Evolutionary conservation across 441 rosid species (phyloP), one percentile per base, ranked within the genome.

Genomic region (Hura crepitans): DNA sequence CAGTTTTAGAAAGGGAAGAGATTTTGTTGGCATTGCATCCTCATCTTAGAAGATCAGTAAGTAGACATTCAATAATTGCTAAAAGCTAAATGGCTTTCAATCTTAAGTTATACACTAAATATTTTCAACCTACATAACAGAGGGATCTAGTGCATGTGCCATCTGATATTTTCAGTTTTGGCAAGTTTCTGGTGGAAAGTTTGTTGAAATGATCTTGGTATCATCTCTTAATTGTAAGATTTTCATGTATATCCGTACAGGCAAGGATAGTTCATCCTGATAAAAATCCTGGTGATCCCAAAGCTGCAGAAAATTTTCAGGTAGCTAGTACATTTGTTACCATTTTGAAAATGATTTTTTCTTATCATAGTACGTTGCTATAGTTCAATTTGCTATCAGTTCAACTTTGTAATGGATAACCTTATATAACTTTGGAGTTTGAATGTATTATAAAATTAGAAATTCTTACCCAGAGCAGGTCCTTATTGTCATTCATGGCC

Each of bases 191-290:
- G 17, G 54, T 5, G 11, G 42, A 45, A 46, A 37, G n/a, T 64
- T 20, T 39, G 43, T 33, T 12, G 59, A 12, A 18, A 35, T 54
- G 47, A 11, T 20, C 28, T 46, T 69, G 43, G 57, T 51, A 49
- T 9, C 35, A 33, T 23, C 31, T 33, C 54, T 20, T 23, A 51
- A 2, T 54, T 15, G 10, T 62, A 56, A 64, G 50, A 35, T 53
- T 12, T 46, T 46, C 60, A 12, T 77, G 27, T 11, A 62, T 60
- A 71, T 65, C 30, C 70, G 60, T 80, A 49, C 84, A 94, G 97
- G 99, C 97, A 70, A 84, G 91, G 78, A 59, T 75, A 76, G 97
- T 95, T 70, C 97, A 95, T 72, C 99, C 97, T 33, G 99, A 95
- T 78, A 95, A 92, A 86, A 95, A 92, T 83, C 94, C 82, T 43